phyloP scores from a whole-genome alignment of 2,329 filamentous ascomycete species.

The Trichoderma sp. region DNA sequence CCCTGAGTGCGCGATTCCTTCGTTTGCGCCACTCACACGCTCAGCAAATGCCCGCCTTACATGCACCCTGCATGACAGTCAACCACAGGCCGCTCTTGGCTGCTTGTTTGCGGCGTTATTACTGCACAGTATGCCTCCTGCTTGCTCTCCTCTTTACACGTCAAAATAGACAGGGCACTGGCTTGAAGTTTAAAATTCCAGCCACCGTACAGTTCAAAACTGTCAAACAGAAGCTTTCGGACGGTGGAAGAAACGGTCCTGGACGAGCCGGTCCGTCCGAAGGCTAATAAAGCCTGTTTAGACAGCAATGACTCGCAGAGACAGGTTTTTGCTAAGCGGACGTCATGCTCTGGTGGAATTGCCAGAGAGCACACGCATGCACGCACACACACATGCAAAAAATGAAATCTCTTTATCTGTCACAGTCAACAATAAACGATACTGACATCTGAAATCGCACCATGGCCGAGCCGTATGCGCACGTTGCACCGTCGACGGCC shows the following conservation, averaged over 20 bases:
- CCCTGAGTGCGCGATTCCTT: neutral
- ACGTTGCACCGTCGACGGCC: neutral
- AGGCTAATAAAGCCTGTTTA: slow-evolving; percentile 5
- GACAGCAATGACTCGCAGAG: slow-evolving; percentile 6
- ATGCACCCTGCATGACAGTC: neutral
- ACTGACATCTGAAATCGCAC: neutral
- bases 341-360: neutral
- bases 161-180: neutral
- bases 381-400: neutral
- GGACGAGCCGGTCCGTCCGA: slow-evolving; percentile 24
- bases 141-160: neutral
- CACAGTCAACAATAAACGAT: neutral
- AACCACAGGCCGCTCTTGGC: neutral
- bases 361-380: neutral
- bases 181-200: slow-evolving; percentile 3
- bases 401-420: neutral
- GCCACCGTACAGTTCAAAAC: neutral
- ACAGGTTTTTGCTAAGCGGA: neutral
- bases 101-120: neutral
- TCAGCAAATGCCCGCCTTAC: neutral
- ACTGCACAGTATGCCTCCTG: neutral
- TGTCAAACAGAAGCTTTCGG: slow-evolving; percentile 6
- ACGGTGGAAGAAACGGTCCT: slow-evolving; percentile 12
- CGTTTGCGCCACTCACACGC: neutral
- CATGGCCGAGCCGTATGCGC: neutral